Percentiles rank a stretch among this genome's conserved stretches.
phyloP scores from a whole-genome alignment of 202 grass and related monocot species.

The Brachypodium distachyon region DNA sequence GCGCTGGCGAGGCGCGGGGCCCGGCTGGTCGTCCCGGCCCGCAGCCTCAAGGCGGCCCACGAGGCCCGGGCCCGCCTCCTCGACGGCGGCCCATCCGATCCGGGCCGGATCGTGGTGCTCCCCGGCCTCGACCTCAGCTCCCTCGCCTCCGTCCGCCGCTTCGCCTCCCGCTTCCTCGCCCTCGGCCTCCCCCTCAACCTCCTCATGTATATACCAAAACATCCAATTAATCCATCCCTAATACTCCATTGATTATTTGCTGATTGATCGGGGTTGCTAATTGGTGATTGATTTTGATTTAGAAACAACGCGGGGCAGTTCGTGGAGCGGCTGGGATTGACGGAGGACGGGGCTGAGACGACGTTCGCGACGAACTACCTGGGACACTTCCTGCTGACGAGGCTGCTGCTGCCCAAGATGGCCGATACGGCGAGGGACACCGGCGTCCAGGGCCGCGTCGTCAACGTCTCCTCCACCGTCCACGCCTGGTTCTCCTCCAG shows the following conservation, averaged over 20 bases:
- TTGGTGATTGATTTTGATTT: too few relatives aligned
- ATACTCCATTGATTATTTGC: too few relatives aligned
- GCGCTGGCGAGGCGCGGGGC: constrained; percentile 70
- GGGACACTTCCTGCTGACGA: constrained; percentile 84
- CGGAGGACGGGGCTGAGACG: constrained; percentile 91
- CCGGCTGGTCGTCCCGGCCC: constrained; percentile 69
- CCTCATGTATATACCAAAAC: too few relatives aligned
- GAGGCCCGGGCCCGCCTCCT: constrained; percentile 51
- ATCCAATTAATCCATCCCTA: too few relatives aligned
- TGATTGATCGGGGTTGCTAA: background rate
- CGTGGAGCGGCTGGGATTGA: constrained; percentile 48
- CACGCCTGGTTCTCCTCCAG: constrained; percentile 88
- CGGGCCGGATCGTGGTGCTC: constrained; percentile 51
- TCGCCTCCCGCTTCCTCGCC: constrained; percentile 55
- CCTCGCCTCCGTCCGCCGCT: constrained; percentile 75
- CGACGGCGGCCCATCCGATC: constrained; percentile 12
- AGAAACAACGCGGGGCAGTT: constrained; percentile 99
- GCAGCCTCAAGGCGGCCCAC: constrained; percentile 84
- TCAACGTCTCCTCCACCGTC: constrained; percentile 84
- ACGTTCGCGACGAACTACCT: constrained; percentile 97
- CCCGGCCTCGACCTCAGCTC: constrained; percentile 97
- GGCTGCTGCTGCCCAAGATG: constrained; percentile 67
- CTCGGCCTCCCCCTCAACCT: constrained; percentile 84
- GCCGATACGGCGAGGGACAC: constrained; percentile 51
- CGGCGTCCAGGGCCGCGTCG: constrained; percentile 72